Evolutionary conservation across 78 protist species (phyloP), one percentile per base, ranked within the genome.

Genomic region (Pelomyxa schiedti): DNA sequence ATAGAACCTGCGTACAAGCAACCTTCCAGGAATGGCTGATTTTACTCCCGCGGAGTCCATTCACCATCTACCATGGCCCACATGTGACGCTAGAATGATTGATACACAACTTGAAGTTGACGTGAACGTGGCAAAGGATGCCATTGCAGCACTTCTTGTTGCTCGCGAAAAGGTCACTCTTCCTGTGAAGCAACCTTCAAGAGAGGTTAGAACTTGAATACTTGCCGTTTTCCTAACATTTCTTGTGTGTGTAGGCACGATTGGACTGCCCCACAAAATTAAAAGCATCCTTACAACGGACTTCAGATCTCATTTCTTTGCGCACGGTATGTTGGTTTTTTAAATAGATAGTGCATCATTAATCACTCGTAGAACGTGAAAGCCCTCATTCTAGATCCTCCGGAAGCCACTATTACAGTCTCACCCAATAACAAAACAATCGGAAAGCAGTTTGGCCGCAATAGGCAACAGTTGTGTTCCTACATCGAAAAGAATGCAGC

Each of bases 61-160:
- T 3, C 73, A 69, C 41, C 38, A 40, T 24, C 16, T 9, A 6
- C 38, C 38, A 3, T 69, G 73, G 73, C 73, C 73, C 73, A n/a
- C 26, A 4, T 26, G 24, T 8, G 73, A 69, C 36, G 42, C 4
- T 3, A 9, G 64, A 4, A 26, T 69, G 42, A 41, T 69, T 29
- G 40, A 69, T n/a, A 8, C 41, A n/a, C 73, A 69, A n/a, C 73
- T 69, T 6, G 73, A 69, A n/a, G 30, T 5, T n/a, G 73, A 69
- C 38, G n/a, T 69, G 29, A 32, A n/a, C 36, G 41, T n/a, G 42
- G 38, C 36, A 41, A 69, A 69, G 38, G 36, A 7, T 8, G 73
- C 73, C 4, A 37, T 69, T 43, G 36, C 73, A 30, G 73, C 73
- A 8, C 22, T 69, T 3, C 73, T 69, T 3, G 73, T 43, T 3